Conservation (phyloP, 1,284 basidiomycete species). For the Apiotrichum akiyoshidainum region DNA sequence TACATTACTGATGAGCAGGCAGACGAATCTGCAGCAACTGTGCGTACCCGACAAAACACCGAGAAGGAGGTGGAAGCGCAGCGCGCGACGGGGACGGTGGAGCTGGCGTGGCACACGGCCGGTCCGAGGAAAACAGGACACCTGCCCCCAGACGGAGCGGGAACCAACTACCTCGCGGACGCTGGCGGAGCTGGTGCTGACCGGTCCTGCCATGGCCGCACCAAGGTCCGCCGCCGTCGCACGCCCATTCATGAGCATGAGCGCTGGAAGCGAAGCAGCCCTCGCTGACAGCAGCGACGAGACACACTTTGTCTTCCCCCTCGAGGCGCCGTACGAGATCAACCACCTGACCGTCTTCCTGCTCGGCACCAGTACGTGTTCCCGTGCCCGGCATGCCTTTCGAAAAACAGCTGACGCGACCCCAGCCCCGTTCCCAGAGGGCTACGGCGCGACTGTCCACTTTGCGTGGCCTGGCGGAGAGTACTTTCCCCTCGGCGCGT, state of each 20-base stretch:
- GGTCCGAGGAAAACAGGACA: no score
- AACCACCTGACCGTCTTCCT: constrained; percentile 89
- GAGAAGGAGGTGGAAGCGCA: no score
- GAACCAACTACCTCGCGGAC: no score
- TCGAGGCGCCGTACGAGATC: constrained; percentile 70
- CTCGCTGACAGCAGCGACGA: constrained; percentile 55
- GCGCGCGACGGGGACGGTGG: no score
- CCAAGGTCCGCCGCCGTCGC: no score
- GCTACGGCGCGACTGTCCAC: constrained; percentile 84
- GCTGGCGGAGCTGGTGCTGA: no score
- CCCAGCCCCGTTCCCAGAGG: constrained; percentile 69
- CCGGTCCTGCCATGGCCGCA: no score
- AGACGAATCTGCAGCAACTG: constrained; percentile 51
- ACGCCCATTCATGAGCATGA: neutral
- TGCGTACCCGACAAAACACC: constrained; percentile 9
- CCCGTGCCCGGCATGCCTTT: neutral
- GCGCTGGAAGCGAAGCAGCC: neutral
- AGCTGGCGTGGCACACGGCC: no score
- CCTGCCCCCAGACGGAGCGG: no score
- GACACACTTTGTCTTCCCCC: constrained; percentile 77
- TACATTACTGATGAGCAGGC: constrained; percentile 27
- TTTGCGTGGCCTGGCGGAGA: constrained; percentile 85
- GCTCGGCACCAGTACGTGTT: constrained; percentile 67
- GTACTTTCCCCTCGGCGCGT: constrained; percentile 85
- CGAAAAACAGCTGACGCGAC: no score